Conservation (phyloP, 768 basidiomycete genomes). For the Xerocomellus amylosporus region DNA sequence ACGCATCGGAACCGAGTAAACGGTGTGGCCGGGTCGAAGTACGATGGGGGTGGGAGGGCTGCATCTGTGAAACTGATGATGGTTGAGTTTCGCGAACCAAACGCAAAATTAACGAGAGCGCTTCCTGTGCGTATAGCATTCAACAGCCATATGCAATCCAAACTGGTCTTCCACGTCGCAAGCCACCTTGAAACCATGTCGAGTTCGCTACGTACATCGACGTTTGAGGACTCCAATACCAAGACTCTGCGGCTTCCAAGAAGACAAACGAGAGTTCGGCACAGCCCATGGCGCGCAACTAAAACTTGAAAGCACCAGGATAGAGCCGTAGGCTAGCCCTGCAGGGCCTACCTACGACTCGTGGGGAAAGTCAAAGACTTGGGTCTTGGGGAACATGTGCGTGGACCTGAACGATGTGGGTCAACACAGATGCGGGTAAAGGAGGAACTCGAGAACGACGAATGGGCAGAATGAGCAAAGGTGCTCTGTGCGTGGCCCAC, state of each 20-base stretch:
- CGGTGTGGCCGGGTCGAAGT: constrained; percentile 29
- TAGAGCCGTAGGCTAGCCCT: constrained; percentile 30
- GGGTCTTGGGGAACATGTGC: constrained; percentile 39
- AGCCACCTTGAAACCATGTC: constrained; percentile 48
- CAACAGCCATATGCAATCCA: constrained; percentile 22
- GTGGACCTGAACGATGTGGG: constrained; percentile 34
- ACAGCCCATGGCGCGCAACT: constrained; percentile 54
- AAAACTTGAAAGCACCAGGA: constrained; percentile 52
- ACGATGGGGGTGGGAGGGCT: constrained; percentile 22
- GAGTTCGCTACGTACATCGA: constrained; percentile 50
- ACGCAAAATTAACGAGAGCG: constrained; percentile 10
- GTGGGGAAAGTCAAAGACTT: constrained; percentile 44
- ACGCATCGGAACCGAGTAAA: constrained; percentile 37
- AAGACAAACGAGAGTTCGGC: constrained; percentile 21
- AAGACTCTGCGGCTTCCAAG: constrained; percentile 15
- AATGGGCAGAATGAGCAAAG: constrained; percentile 28
- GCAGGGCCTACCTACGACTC: constrained; percentile 18
- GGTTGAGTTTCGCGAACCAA: constrained; percentile 13
- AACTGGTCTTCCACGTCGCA: constrained; percentile 23
- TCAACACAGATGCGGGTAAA: constrained; percentile 21
- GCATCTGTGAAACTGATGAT: constrained; percentile 19
- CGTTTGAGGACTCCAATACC: constrained; percentile 48
- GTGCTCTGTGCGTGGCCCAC: constrained; percentile 39
- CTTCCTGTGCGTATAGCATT: constrained; percentile 38
- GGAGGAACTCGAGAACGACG: constrained; percentile 24